Percentiles rank a stretch among this genome's conserved stretches.
These are phyloP conservation scores for Colletotrichum endophyticum DNA, from an alignment of 2,329 filamentous ascomycete species.

Conservation along the genomic window DNA sequence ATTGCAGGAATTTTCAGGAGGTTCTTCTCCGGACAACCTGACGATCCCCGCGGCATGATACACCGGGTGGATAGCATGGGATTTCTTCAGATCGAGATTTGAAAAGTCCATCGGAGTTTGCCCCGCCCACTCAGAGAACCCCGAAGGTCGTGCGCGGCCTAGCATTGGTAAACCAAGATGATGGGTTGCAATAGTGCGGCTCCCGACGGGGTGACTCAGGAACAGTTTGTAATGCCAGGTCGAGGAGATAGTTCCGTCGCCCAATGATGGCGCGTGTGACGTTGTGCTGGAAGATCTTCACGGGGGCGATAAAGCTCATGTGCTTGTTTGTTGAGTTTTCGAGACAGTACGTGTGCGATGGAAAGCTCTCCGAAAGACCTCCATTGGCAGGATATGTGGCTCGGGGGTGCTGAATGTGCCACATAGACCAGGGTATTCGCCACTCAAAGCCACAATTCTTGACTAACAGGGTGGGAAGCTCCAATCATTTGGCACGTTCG, in stretches of 20 bases:
- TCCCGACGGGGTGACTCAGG: background rate
- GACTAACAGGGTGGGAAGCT: background rate
- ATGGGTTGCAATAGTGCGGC: background rate
- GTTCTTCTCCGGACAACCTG: background rate
- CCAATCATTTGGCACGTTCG: background rate
- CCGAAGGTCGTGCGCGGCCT: background rate
- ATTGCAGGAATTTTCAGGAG: background rate
- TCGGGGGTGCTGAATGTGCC: background rate
- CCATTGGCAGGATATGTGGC: background rate
- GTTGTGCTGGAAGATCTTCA: background rate
- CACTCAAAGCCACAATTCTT: background rate
- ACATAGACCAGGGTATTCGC: background rate
- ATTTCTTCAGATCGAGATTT: slow-evolving; percentile 2
- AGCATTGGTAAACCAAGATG: background rate
- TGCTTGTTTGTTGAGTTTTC: background rate
- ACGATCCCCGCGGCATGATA: background rate
- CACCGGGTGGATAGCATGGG: background rate
- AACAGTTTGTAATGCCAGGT: background rate
- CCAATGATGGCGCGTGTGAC: background rate
- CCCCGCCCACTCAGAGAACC: background rate
- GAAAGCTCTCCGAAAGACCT: background rate
- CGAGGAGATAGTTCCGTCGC: background rate
- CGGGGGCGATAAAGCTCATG: background rate
- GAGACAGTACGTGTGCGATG: background rate
- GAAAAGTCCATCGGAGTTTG: slow-evolving; percentile 8